These are phyloP conservation scores for Cladophialophora psammophila DNA, from an alignment of 2,329 filamentous ascomycete genomes.

Conservation along the genomic window DNA sequence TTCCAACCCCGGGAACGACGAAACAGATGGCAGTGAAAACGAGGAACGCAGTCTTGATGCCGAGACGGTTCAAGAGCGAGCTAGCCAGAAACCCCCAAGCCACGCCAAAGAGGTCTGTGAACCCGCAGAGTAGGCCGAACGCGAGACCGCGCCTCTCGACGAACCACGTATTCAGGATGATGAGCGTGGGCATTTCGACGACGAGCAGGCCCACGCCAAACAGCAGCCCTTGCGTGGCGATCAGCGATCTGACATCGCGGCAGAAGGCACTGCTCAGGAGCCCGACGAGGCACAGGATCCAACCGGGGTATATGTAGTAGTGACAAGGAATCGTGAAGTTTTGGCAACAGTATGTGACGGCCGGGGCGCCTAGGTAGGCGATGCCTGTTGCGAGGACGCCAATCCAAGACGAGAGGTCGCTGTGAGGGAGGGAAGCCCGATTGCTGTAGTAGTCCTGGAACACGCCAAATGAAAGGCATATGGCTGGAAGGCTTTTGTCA, in stretches of 20 bases:
- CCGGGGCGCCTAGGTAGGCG: constrained; percentile 14
- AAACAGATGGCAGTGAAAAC: constrained; percentile 25
- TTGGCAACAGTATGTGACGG: constrained; percentile 20
- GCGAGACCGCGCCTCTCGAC: constrained; percentile 60
- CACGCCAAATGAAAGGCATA: constrained; percentile 29
- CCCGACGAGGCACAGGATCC: constrained; percentile 32
- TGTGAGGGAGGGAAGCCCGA: background rate
- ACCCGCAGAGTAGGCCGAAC: constrained; percentile 50
- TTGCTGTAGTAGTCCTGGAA: constrained; percentile 31
- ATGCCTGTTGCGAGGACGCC: constrained; percentile 22
- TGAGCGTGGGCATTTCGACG: constrained; percentile 57
- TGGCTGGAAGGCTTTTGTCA: constrained; percentile 7
- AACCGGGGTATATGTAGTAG: constrained; percentile 27
- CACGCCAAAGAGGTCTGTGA: constrained; percentile 28
- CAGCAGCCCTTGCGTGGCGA: constrained; percentile 53
- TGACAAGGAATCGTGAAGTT: background rate
- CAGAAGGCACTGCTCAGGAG: constrained; percentile 54
- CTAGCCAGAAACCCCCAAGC: constrained; percentile 22
- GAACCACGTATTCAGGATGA: constrained; percentile 64
- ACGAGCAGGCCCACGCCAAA: constrained; percentile 59
- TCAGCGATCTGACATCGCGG: constrained; percentile 51
- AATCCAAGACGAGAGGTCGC: constrained; percentile 25
- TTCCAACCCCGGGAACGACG: constrained; percentile 17
- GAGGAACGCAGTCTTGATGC: constrained; percentile 21
- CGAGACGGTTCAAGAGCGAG: constrained; percentile 14